These are phyloP conservation scores for Pascua sp. DNA, from an alignment of 1,284 basidiomycete genomes.

Conservation along the genomic window DNA sequence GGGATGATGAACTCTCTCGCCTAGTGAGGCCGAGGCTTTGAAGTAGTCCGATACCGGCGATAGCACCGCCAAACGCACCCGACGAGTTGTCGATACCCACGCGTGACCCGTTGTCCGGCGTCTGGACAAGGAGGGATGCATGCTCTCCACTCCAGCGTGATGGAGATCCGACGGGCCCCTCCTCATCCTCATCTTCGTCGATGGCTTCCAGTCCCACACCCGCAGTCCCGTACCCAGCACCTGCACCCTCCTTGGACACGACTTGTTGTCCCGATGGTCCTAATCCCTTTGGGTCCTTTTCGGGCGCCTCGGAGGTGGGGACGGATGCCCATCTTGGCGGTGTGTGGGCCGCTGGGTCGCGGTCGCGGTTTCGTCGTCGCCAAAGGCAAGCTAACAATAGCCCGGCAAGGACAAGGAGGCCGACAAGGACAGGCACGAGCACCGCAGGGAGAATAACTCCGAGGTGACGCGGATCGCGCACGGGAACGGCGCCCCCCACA, in stretches of 20 bases:
- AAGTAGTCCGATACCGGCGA: slow-evolving; percentile 7
- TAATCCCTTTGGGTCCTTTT: background rate
- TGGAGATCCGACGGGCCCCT: no score
- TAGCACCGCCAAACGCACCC: background rate
- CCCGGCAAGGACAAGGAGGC: background rate
- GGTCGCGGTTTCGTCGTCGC: background rate
- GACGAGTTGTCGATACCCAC: background rate
- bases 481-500: background rate
- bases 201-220: no score
- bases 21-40: slow-evolving; percentile 8
- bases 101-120: no score
- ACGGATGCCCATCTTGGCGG: background rate
- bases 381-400: slow-evolving; percentile 1
- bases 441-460: slow-evolving; percentile 8
- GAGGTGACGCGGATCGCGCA: background rate
- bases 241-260: background rate
- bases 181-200: no score
- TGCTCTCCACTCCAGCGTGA: no score
- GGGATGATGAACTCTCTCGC: no score
- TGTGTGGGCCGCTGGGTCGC: background rate
- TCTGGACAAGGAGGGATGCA: no score
- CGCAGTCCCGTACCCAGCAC: no score
- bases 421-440: slow-evolving; percentile 2
- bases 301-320: slow-evolving; percentile 2
- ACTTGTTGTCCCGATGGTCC: background rate